A percentile compares a stretch with the other conserved stretches of the same genome.
Evolutionary conservation across 495 filamentous ascomycete genomes (phyloP).

Genomic region (Penicillium robsamsonii): DNA sequence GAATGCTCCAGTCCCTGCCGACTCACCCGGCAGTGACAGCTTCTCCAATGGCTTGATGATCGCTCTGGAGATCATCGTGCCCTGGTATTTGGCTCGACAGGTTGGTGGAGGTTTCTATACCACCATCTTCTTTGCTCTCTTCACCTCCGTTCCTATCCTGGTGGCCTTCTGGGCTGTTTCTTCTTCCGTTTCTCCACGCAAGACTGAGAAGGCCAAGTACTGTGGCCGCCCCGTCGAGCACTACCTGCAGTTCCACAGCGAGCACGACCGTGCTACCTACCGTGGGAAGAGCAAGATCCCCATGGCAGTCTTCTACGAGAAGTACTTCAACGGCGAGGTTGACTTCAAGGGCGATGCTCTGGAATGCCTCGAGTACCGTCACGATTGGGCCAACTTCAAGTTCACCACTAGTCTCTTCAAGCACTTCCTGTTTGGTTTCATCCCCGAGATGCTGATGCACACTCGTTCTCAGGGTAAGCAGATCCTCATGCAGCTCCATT

Average conservation of each 20-base stretch:
- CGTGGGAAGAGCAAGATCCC: conserved; percentile 76
- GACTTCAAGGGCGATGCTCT: conserved; percentile 82
- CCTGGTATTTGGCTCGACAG: conserved; percentile 54
- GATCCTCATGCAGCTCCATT: not conserved
- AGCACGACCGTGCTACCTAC: conserved; percentile 69
- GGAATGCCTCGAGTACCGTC: conserved; percentile 77
- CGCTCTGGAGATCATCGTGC: conserved; percentile 47
- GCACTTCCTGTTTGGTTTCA: conserved; percentile 66
- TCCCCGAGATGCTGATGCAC: conserved; percentile 67
- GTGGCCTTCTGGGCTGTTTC: conserved; percentile 58
- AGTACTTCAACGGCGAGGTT: conserved; percentile 83
- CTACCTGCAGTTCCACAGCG: conserved; percentile 81
- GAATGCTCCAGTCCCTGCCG: conserved; percentile 63
- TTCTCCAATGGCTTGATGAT: conserved; percentile 59
- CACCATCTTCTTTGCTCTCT: conserved; percentile 55
- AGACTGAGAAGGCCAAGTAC: conserved; percentile 57
- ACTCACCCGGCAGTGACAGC: conserved; percentile 55
- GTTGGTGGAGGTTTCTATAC: conserved; percentile 56
- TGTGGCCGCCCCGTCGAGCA: conserved; percentile 79
- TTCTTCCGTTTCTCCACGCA: conserved; percentile 57
- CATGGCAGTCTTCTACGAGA: conserved; percentile 84
- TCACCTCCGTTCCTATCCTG: conserved; percentile 57
- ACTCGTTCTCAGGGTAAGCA: conserved; percentile 62
- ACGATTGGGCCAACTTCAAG: conserved; percentile 80
- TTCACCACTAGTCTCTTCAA: conserved; percentile 64